phyloP scores from a whole-genome alignment of 2,329 filamentous ascomycete species.

The Talaromyces sp. region DNA sequence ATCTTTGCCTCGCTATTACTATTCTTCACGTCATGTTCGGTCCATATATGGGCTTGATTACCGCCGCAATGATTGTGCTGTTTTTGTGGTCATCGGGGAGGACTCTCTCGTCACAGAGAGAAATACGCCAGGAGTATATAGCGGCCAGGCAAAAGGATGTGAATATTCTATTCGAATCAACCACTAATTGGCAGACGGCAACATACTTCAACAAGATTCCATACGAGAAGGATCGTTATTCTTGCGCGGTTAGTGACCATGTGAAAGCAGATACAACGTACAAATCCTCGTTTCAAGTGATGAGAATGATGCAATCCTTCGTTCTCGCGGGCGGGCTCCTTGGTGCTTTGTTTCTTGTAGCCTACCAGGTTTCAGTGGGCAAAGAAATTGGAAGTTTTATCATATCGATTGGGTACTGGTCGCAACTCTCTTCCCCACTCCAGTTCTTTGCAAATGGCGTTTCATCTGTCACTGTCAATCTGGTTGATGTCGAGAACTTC shows the following conservation, averaged over 20 bases:
- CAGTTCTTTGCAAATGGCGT: constrained; percentile 48
- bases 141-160: constrained; percentile 46
- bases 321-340: constrained; percentile 47
- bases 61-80: constrained; percentile 41
- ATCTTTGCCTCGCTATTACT: constrained; percentile 56
- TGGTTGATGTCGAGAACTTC: constrained; percentile 59
- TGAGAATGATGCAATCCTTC: constrained; percentile 38
- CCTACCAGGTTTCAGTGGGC: constrained; percentile 48
- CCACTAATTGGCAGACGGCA: constrained; percentile 58
- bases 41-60: constrained; percentile 52
- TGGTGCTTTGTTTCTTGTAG: constrained; percentile 48
- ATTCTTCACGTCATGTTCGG: constrained; percentile 61
- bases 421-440: constrained; percentile 44
- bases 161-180: constrained; percentile 53
- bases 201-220: constrained; percentile 52
- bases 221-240: constrained; percentile 51
- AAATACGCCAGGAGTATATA: constrained; percentile 32
- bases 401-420: constrained; percentile 62
- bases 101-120: constrained; percentile 35
- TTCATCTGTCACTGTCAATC: constrained; percentile 44
- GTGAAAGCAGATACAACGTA: constrained; percentile 32
- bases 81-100: constrained; percentile 49
- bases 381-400: constrained; percentile 57
- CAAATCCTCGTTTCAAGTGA: constrained; percentile 27
- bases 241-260: constrained; percentile 31